Evolutionary conservation across 2,329 filamentous ascomycete genomes (phyloP), one percentile per base, ranked within the genome.

Genomic region (Microascus cirrosus): DNA sequence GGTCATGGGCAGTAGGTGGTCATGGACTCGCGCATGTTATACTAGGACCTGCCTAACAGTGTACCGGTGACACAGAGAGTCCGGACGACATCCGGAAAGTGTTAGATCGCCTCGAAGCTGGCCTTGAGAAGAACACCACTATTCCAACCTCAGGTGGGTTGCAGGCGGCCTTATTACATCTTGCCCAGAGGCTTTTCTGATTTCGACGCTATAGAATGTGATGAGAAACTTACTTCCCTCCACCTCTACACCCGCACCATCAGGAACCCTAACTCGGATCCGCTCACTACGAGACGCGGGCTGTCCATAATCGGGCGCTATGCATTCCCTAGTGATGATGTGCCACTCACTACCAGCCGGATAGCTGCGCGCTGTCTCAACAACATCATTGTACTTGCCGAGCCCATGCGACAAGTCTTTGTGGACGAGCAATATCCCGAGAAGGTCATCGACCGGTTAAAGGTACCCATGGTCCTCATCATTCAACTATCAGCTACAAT

Each of bases 371-470:
- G 56, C 22, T 54, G 56, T 48, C 39, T 62, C 2, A 62, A 61
- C 57, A 62, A 62, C 50, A 61, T 62, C 24, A 53, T 61, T 10
- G 61, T 62, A 20, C 56, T 62, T n/a, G 45, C 60, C 8, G 58
- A 59, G 11, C 39, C 55, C 7, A 53, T 62, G n/a, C 55, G 61
- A n/a, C 58, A 58, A 24, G 57, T 60, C 42, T 62, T 62, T 58
- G 57, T 56, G n/a, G 59, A 60, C 25, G 58, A 60, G 54, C 59
- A 58, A 1, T 58, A 61, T 48, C 57, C 55, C 10, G 36, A 59
- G 39, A 58, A 56, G 28, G 45, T 61, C 18, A 60, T 62, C 24
- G 58, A 58, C 4, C 36, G 59, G 6, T 52, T 61, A 24, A 58
- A 54, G 35, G 59, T 60, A 42, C 24, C n/a, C 22, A 8, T 45